Base-by-base conservation (phyloP, 2,329 filamentous ascomycete species). In the Fusarium mangiferae region DNA sequence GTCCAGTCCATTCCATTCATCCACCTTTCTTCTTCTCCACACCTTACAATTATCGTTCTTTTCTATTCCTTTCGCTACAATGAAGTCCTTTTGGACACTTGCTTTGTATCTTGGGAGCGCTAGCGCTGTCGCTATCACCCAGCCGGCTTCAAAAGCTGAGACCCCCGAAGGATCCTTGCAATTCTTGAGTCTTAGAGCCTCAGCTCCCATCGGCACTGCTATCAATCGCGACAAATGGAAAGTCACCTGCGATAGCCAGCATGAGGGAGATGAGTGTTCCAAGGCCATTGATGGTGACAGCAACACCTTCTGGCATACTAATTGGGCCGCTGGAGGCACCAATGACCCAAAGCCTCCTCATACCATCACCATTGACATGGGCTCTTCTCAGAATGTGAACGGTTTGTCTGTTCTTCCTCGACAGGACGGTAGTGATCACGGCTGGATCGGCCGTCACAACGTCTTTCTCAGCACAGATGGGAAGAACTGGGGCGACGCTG, bases 221-320 rank as follows among this genome's bases (percentile, higher is more conserved):
- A 69, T 74, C n/a, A 28, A 17, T 22, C 72, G 71, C n/a, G 38
- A 45, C 17, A 49, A 56, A 6, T 74, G 72, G 72, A 28, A n/a
- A 5, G 71, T 72, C 2, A 74, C 55, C n/a, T 74, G 72, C 4
- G 63, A 63, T 15, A 74, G 72, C 35, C 39, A 54, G 10, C 68
- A 72, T 3, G 7, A 39, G 3, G 70, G 64, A n/a, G 54, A 72
- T 15, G 68, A 68, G 1, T 74, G 72, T 7, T 36, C 41, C 22
- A 74, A 72, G 4, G 72, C 72, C 7, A 72, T 74, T 8, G 72
- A 75, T 6, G 68, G 68, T 8, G 42, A 68, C 15, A 18, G 12
- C 6, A 28, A 68, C 24, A 58, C 72, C 4, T 74, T 72, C 26
- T 75, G 72, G 72, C 72, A 74, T 3, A 73, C 55, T 10, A 22